Evolutionary conservation across 139 green algal genomes (phyloP).

Genomic region (Dunaliella sp.): DNA sequence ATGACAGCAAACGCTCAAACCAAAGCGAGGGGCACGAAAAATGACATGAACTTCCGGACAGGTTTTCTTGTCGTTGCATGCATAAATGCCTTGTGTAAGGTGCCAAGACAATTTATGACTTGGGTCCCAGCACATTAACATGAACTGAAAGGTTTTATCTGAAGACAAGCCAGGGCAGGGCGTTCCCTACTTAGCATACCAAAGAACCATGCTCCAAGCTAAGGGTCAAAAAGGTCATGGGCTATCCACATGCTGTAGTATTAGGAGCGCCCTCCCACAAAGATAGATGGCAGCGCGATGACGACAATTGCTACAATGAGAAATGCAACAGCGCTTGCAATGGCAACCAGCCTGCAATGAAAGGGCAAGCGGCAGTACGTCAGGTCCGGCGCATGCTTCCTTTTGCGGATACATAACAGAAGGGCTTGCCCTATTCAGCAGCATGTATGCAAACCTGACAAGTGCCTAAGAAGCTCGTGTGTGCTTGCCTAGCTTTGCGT

Average conservation of each 20-base stretch:
- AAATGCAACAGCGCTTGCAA: not conserved
- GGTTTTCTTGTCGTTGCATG: no score
- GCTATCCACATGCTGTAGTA: not conserved
- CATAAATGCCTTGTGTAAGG: no score
- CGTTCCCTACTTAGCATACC: not conserved
- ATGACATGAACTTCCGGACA: no score
- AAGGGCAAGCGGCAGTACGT: not conserved
- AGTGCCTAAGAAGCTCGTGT: not conserved
- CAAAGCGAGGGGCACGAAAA: no score
- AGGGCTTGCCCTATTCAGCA: not conserved
- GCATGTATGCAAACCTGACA: not conserved
- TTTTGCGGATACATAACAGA: not conserved
- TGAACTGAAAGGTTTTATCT: not conserved
- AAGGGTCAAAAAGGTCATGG: no score
- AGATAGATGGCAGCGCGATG: not conserved
- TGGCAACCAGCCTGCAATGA: not conserved
- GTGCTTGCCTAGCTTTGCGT: not conserved
- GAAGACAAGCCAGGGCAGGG: not conserved
- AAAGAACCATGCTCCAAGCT: not conserved
- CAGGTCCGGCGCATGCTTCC: no score
- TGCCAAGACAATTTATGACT: not conserved
- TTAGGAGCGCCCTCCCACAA: not conserved
- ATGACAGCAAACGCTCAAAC: no score
- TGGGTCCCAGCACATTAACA: not conserved
- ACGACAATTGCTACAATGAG: not conserved